Percentiles rank a stretch among this genome's conserved stretches.
Evolutionary conservation across 768 basidiomycete genomes (phyloP).

Genomic region (Boletus pseudo-olivaceus): DNA sequence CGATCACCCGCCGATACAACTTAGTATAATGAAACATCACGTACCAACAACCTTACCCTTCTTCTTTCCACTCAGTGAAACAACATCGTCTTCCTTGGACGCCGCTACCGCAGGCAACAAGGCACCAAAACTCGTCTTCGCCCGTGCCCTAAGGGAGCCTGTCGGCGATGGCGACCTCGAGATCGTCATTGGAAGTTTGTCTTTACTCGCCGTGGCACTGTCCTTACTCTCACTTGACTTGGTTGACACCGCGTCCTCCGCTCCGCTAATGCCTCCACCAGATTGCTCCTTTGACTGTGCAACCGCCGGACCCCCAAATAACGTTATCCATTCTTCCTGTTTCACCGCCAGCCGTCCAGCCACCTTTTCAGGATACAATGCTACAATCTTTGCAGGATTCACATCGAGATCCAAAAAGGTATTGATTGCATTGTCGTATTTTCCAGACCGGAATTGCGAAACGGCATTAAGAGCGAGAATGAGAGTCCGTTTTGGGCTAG

Average conservation of each 20-base stretch:
- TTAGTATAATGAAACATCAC: slow-evolving; percentile 27
- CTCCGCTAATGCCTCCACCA: neutral
- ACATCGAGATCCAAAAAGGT: slow-evolving; percentile 84
- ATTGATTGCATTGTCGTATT: slow-evolving; percentile 79
- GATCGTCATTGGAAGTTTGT: slow-evolving; percentile 16
- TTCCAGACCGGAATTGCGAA: slow-evolving; percentile 62
- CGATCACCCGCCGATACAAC: neutral
- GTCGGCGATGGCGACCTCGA: slow-evolving; percentile 34
- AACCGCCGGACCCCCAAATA: slow-evolving; percentile 76
- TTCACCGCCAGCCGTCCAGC: slow-evolving; percentile 74
- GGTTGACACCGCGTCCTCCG: slow-evolving; percentile 28
- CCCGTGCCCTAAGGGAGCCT: slow-evolving; percentile 45
- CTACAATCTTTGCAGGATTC: slow-evolving; percentile 91
- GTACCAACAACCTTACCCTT: slow-evolving; percentile 29
- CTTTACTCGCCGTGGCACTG: slow-evolving; percentile 18
- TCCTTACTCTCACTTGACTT: slow-evolving; percentile 24
- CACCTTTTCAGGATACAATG: slow-evolving; percentile 79
- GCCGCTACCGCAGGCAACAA: slow-evolving; percentile 32
- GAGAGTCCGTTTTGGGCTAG: slow-evolving; percentile 40
- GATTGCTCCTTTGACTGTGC: slow-evolving; percentile 11
- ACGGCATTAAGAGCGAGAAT: slow-evolving; percentile 78
- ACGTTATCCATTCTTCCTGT: slow-evolving; percentile 67
- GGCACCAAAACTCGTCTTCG: slow-evolving; percentile 56
- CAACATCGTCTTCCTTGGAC: slow-evolving; percentile 61
- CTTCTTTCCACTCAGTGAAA: slow-evolving; percentile 44